Evolutionary conservation across 2,329 filamentous ascomycete genomes (phyloP).

Genomic region (Hirsutella rhossiliensis): DNA sequence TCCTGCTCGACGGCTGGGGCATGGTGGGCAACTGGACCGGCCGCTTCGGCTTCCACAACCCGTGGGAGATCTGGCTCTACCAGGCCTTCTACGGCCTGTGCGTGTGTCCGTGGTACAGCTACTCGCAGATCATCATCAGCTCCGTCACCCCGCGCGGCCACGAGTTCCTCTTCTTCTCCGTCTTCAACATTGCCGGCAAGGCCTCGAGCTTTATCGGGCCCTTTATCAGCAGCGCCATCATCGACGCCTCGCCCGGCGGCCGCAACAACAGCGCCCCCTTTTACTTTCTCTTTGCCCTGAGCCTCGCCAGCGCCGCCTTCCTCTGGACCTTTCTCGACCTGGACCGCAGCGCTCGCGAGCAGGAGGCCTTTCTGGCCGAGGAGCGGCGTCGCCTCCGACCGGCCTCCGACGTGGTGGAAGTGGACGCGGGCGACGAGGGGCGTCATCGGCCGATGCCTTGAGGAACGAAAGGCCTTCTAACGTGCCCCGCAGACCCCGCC

Average conservation of each 20-base stretch:
- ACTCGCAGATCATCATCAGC: slow-evolving; percentile 59
- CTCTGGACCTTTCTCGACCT: slow-evolving; percentile 46
- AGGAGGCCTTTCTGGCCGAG: slow-evolving; percentile 38
- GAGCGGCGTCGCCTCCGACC: not conserved
- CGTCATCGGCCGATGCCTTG: not conserved
- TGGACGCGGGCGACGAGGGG: not conserved
- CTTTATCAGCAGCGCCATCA: slow-evolving; percentile 56
- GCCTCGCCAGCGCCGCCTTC: slow-evolving; percentile 38
- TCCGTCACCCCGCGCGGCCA: slow-evolving; percentile 57
- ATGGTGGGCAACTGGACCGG: slow-evolving; percentile 34
- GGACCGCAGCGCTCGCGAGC: slow-evolving; percentile 46
- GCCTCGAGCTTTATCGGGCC: slow-evolving; percentile 57
- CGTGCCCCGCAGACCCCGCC: too few relatives aligned
- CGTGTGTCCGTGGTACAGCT: slow-evolving; percentile 59
- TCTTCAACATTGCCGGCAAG: slow-evolving; percentile 59
- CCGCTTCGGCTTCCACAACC: slow-evolving; percentile 30
- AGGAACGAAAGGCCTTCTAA: too few relatives aligned
- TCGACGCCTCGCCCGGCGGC: slow-evolving; percentile 41
- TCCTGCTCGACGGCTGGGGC: slow-evolving; percentile 41
- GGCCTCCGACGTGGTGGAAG: not conserved
- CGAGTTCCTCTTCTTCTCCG: slow-evolving; percentile 58
- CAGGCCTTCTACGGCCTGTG: slow-evolving; percentile 50
- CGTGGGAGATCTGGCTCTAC: slow-evolving; percentile 33
- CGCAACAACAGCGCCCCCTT: slow-evolving; percentile 51
- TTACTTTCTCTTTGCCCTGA: slow-evolving; percentile 52